A percentile compares a stretch with the other conserved stretches of the same genome.
Conservation (phyloP, 2,329 filamentous ascomycete genomes). For the Emericellopsis cladophorae region DNA sequence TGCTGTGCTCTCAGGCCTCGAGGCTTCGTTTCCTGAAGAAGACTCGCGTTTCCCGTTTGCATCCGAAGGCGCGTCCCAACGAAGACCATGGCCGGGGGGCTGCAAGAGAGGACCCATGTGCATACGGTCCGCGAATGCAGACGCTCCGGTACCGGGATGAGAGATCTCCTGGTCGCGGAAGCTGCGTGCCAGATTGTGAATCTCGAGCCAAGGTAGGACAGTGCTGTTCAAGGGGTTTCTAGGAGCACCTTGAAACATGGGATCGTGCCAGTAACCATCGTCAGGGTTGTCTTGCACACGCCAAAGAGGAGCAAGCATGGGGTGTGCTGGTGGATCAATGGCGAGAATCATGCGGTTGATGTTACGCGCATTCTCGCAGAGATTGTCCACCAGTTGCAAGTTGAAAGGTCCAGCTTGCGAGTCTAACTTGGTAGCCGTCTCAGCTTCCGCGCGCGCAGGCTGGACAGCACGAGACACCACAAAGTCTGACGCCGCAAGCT, state of each 20-base stretch:
- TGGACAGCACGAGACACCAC: slow-evolving; percentile 22
- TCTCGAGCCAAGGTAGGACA: not conserved
- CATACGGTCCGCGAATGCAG: slow-evolving; percentile 16
- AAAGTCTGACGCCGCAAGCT: slow-evolving; percentile 26
- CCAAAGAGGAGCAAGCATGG: not conserved
- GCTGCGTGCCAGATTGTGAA: not conserved
- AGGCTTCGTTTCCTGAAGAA: not conserved
- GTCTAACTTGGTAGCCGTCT: not conserved
- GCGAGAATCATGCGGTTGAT: slow-evolving; percentile 31
- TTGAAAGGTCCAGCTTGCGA: slow-evolving; percentile 3
- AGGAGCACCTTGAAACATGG: not conserved
- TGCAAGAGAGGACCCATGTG: slow-evolving; percentile 18
- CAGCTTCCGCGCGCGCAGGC: slow-evolving; percentile 11
- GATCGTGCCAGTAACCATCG: not conserved
- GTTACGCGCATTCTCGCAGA: slow-evolving; percentile 32
- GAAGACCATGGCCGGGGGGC: slow-evolving; percentile 14
- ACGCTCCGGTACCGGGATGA: slow-evolving; percentile 5
- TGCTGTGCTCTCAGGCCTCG: not conserved
- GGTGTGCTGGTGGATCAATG: slow-evolving; percentile 10
- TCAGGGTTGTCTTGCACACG: not conserved
- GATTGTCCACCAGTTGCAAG: slow-evolving; percentile 23
- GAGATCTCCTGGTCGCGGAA: slow-evolving; percentile 2
- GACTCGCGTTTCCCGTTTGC: not conserved
- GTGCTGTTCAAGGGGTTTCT: not conserved
- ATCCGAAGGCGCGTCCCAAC: slow-evolving; percentile 12